Evolutionary conservation across 371 early-diverging fungal species (phyloP), one percentile per base, ranked within the genome.

Genomic region (Syncephalastrum racemosum): DNA sequence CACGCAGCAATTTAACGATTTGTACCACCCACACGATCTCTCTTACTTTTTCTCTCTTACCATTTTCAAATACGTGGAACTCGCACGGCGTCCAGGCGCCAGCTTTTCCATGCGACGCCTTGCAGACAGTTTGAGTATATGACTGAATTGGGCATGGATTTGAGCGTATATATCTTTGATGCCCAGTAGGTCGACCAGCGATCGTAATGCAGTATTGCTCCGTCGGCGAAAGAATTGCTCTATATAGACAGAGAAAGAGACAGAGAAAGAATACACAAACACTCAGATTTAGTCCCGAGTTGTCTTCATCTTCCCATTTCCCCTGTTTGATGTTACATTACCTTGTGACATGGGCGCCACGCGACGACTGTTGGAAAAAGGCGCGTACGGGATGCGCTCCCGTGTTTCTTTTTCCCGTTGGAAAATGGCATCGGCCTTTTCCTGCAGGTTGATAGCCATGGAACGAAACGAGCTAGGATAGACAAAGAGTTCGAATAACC

Each of bases 381-480:
- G 73, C 16, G 69, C 69, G 19, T 66, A 58, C 22, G 73, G 70
- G 18, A 71, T 68, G 15, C 74, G 71, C 46, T 70, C 59, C 14
- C 59, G 60, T 15, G 44, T 39, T 45, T 71, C 77, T 23, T 67
- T 73, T 60, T 69, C 75, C 23, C 63, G 74, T 39, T 79, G 77
- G 57, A 72, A 79, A 10, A 82, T 62, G 3, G 66, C 59, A n/a
- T 81, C 80, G 8, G 86, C 86, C 59, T 70, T 71, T 31, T 76
- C 77, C 53, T 85, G 84, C 36, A 86, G 61, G 56, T 85, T 82
- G 24, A 75, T 62, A 1, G 84, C 81, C 64, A 84, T 79, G 41
- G 77, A 75, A 53, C 73, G 70, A 50, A 80, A 86, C 43, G 81
- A 76, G 50, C 84, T 83, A 62, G 8, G 41, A 15, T 16, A 41